A percentile compares a stretch with the other conserved stretches of the same genome.
Evolutionary conservation across 2,329 filamentous ascomycete genomes (phyloP).

Genomic region (Aureobasidium pullulans): DNA sequence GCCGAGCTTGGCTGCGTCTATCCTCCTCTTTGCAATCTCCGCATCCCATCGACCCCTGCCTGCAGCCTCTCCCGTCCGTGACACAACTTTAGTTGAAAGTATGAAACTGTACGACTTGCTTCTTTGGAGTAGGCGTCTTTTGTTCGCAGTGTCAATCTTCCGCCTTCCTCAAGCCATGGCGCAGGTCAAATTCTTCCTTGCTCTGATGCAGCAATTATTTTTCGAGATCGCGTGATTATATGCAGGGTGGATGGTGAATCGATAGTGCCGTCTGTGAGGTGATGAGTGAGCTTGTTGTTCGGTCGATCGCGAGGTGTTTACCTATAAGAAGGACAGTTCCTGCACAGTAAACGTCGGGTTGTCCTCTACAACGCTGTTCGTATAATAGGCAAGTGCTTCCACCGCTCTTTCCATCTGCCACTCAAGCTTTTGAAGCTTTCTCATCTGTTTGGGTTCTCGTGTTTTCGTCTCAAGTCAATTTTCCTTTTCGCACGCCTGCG

Average conservation of each 20-base stretch:
- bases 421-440: neutral
- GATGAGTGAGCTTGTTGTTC: neutral
- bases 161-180: neutral
- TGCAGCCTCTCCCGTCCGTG: neutral
- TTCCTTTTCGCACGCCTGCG: neutral
- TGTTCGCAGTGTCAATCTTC: neutral
- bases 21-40: conserved; percentile 1
- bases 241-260: conserved; percentile 1
- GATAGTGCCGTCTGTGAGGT: neutral
- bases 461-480: neutral
- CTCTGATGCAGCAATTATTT: neutral
- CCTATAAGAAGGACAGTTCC: neutral
- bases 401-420: neutral
- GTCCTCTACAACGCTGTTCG: neutral
- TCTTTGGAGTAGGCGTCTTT: neutral
- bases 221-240: neutral
- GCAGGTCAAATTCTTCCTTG: neutral
- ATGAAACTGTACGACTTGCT: conserved; percentile 7
- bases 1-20: conserved; percentile 6
- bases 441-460: neutral
- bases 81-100: neutral
- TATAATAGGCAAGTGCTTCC: neutral
- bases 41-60: neutral
- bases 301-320: neutral
- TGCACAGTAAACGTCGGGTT: neutral